Evolutionary conservation across 2,329 filamentous ascomycete genomes (phyloP).

Genomic region (Aureobasidium sp.): DNA sequence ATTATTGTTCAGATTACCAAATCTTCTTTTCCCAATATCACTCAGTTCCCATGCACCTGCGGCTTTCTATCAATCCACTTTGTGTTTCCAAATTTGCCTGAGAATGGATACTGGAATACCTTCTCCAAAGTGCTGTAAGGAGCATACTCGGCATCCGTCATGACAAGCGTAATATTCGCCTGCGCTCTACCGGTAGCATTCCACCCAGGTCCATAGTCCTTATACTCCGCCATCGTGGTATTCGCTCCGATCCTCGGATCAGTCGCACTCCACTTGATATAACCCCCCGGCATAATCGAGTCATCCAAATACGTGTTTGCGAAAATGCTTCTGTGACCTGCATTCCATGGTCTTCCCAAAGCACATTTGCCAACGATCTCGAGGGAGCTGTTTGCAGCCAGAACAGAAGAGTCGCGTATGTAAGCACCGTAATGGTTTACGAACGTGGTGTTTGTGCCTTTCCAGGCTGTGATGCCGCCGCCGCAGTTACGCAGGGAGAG

Average conservation of each 20-base stretch:
- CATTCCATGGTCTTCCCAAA: slow-evolving; percentile 56
- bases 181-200: slow-evolving; percentile 38
- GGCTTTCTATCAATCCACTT: slow-evolving; percentile 39
- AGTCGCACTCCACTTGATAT: slow-evolving; percentile 44
- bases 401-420: slow-evolving; percentile 46
- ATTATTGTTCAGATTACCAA: not conserved
- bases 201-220: slow-evolving; percentile 45
- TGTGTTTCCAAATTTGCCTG: slow-evolving; percentile 36
- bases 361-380: slow-evolving; percentile 41
- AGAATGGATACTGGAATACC: slow-evolving; percentile 40
- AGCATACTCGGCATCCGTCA: slow-evolving; percentile 32
- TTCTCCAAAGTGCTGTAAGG: slow-evolving; percentile 31
- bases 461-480: slow-evolving; percentile 62
- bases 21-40: not conserved
- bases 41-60: slow-evolving; percentile 4
- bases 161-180: slow-evolving; percentile 37
- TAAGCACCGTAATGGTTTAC: slow-evolving; percentile 60
- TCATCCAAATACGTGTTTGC: slow-evolving; percentile 47
- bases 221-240: slow-evolving; percentile 51
- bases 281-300: slow-evolving; percentile 45
- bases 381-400: slow-evolving; percentile 45
- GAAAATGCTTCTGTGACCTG: slow-evolving; percentile 49
- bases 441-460: slow-evolving; percentile 58
- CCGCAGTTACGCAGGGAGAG: slow-evolving; percentile 53
- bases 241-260: slow-evolving; percentile 32